Evolutionary conservation across 2,329 filamentous ascomycete genomes (phyloP).

Genomic region (Sporothrix pseudoabietina): DNA sequence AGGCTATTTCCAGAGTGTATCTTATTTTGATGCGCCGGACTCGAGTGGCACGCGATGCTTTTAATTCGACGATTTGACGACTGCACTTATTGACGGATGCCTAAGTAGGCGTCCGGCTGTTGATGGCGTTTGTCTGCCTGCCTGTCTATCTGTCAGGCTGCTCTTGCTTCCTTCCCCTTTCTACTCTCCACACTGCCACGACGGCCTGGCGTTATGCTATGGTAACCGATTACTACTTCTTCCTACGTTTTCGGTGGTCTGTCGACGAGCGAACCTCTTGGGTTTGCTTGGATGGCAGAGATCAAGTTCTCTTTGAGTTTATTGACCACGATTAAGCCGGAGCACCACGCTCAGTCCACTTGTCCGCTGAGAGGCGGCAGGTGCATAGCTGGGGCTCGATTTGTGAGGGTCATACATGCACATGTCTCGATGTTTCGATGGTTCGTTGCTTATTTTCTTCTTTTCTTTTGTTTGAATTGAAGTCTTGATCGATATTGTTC

Average conservation of each 20-base stretch:
- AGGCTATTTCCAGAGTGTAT: not conserved
- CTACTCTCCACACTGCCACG: slow-evolving; percentile 49
- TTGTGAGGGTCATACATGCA: slow-evolving; percentile 77
- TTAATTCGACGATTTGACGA: not conserved
- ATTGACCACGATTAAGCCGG: slow-evolving; percentile 95
- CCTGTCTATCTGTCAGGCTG: not conserved
- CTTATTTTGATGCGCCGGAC: not conserved
- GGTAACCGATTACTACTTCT: slow-evolving; percentile 63
- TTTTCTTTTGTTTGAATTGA: not conserved
- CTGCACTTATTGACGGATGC: not conserved
- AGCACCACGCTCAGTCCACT: slow-evolving; percentile 81
- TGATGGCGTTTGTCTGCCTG: not conserved
- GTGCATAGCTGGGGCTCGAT: slow-evolving; percentile 95
- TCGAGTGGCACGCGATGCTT: not conserved
- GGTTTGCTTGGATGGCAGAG: slow-evolving; percentile 62
- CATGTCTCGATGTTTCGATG: not conserved
- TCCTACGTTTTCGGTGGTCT: slow-evolving; percentile 75
- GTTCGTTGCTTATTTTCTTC: no score
- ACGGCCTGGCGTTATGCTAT: slow-evolving; percentile 55
- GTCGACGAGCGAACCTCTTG: slow-evolving; percentile 52
- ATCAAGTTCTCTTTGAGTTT: slow-evolving; percentile 50
- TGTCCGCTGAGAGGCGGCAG: slow-evolving; percentile 71
- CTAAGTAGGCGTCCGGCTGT: not conserved
- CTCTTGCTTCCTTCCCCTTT: not conserved
- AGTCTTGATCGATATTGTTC: not conserved